Base-by-base conservation (phyloP, 345 rosid genomes). In the Populus alba region DNA sequence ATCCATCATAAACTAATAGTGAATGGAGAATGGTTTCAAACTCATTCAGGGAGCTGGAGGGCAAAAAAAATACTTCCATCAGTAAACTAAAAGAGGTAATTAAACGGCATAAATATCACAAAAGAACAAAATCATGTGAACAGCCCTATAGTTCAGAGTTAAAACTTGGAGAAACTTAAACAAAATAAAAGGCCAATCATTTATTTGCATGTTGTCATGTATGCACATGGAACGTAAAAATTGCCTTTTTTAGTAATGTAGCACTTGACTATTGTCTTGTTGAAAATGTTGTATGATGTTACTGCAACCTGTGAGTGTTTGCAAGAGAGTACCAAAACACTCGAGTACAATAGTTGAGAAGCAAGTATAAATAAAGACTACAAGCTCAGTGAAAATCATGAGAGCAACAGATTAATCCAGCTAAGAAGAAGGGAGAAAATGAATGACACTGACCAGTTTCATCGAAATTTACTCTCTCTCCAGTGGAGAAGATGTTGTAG, bases 381-480 rank as follows among this genome's bases (percentile, higher is more conserved):
- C 63, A 13, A 45, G 66, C 27, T 78, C 57, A 25, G 8, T 12
- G 49, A 38, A 72, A 67, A 59, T 67, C 49, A 22, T n/a, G 41
- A 65, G 72, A 72, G 7, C 22, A 4, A n/a, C 9, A 78, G 7
- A 38, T 27, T 25, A 23, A 51, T 65, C 11, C 57, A 68, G 13
- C 61, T 31, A 74, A 47, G 39, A 31, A 1, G 63, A 31, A 65
- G 38, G 43, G 59, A 53, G 15, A 43, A 73, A 66, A 23, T 51
- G 20, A 23, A 12, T 75, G 57, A n/a, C 69, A 86, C 83, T 57
- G 17, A 88, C 94, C 94, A 66, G 80, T 66, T 76, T 85, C 83
- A 73, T 91, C 91, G 76, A 93, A 92, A 86, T 90, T 78, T 9
- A 96, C 88, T 82, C 90, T 92, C 78, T 95, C 95, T 51, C 97